Evolutionary conservation across 768 basidiomycete genomes (phyloP).

Genomic region (Butyriboletus loyo): DNA sequence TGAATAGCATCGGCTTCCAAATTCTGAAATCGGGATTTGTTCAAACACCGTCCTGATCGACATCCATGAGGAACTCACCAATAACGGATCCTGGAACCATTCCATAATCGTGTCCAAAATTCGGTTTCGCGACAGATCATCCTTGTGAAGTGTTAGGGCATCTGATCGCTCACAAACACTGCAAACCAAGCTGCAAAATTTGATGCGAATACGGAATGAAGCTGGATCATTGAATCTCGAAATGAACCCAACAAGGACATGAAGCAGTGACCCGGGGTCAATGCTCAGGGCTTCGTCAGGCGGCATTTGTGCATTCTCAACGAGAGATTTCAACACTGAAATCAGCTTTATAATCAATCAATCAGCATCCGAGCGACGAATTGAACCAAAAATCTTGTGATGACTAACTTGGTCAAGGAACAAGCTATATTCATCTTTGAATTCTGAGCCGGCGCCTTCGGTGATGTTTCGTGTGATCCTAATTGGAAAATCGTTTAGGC

Average conservation of each 20-base stretch:
- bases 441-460: conserved; percentile 44
- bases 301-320: conserved; percentile 64
- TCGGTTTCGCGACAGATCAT: conserved; percentile 60
- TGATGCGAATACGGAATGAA: conserved; percentile 65
- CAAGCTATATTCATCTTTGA: conserved; percentile 37
- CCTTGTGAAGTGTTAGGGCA: conserved; percentile 61
- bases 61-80: conserved; percentile 38
- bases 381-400: neutral
- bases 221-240: conserved; percentile 53
- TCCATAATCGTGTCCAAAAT: conserved; percentile 76
- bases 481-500: neutral
- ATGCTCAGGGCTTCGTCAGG: conserved; percentile 60
- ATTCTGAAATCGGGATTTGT: conserved; percentile 24
- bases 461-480: conserved; percentile 54
- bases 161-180: conserved; percentile 62
- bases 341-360: conserved; percentile 50
- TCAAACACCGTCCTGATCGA: neutral
- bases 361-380: conserved; percentile 10
- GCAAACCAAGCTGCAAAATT: conserved; percentile 73
- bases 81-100: conserved; percentile 62
- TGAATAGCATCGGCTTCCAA: conserved; percentile 36
- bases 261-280: conserved; percentile 60
- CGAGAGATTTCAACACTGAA: conserved; percentile 68
- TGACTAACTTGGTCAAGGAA: conserved; percentile 71
- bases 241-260: conserved; percentile 62